These are phyloP conservation scores for Lagenaria siceraria DNA, from an alignment of 306 rosid species.

Conservation along the genomic window DNA sequence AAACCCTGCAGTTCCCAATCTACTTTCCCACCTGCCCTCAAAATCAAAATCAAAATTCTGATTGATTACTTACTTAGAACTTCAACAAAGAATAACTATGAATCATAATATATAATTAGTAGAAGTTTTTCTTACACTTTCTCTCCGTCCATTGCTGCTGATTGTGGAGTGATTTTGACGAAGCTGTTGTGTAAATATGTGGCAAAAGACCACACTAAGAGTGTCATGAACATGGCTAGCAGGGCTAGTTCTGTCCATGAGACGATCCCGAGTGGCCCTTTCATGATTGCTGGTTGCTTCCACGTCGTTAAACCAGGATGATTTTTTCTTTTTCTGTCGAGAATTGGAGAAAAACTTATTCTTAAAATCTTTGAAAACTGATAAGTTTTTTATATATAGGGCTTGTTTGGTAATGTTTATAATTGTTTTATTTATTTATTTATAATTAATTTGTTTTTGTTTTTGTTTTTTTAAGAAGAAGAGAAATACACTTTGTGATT, in stretches of 20 bases:
- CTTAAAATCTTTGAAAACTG: no score
- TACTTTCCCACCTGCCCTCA: conserved; percentile 53
- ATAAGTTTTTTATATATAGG: no score
- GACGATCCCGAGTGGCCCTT: conserved; percentile 86
- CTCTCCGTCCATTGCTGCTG: conserved; percentile 23
- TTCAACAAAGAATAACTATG: background rate
- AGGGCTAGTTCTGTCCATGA: conserved; percentile 41
- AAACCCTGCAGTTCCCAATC: conserved; percentile 21
- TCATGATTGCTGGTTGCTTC: conserved; percentile 40
- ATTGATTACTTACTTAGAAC: background rate
- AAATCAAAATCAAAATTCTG: background rate
- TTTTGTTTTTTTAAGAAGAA: no score
- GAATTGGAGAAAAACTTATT: background rate
- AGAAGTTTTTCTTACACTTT: conserved; percentile 33
- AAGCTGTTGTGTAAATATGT: conserved; percentile 20
- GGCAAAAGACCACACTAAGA: conserved; percentile 46
- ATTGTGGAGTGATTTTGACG: conserved; percentile 16
- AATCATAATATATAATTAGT: no score
- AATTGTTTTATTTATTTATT: no score
- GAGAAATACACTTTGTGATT: no score
- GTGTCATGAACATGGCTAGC: conserved; percentile 54
- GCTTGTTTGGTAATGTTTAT: no score
- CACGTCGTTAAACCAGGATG: conserved; percentile 10
- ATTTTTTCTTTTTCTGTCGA: background rate
- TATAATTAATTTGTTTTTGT: no score